Conservation (phyloP, 495 filamentous ascomycete genomes). For the Aspergillus conjunctus region DNA sequence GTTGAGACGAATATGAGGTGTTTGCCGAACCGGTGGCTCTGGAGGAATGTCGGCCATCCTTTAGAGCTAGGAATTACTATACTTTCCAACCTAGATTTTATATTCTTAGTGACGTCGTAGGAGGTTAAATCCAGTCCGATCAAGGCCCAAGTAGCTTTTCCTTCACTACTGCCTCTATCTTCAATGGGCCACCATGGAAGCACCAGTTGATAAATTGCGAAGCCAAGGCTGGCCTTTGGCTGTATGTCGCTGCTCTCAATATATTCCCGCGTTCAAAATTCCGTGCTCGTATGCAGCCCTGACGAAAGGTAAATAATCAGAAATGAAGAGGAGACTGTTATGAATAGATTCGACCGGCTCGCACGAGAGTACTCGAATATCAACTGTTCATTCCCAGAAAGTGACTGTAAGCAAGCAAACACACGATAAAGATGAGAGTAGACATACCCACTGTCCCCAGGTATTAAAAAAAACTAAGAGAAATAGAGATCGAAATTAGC, state of each 20-base stretch:
- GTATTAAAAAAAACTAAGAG: neutral
- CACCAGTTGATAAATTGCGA: too few species aligned
- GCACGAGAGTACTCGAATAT: neutral
- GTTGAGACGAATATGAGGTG: constrained; percentile 59
- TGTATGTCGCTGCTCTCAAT: too few species aligned
- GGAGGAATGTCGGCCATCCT: constrained; percentile 19
- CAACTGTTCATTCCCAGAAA: neutral
- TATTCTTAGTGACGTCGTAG: too few species aligned
- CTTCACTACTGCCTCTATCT: too few species aligned
- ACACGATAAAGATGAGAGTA: neutral
- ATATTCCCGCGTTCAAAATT: too few species aligned
- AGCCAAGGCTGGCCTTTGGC: too few species aligned
- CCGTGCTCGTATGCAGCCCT: too few species aligned
- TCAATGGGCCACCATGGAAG: too few species aligned
- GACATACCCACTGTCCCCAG: neutral
- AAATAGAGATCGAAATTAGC: neutral
- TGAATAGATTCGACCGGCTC: neutral
- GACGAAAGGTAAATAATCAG: too few species aligned
- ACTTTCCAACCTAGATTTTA: neutral
- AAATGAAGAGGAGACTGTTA: neutral
- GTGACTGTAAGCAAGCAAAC: constrained; percentile 2
- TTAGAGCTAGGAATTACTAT: neutral
- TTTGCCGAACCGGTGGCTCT: constrained; percentile 7
- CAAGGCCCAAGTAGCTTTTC: too few species aligned
- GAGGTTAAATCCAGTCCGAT: too few species aligned